Conservation (phyloP, 2,329 filamentous ascomycete genomes). For the Botrytis elliptica region DNA sequence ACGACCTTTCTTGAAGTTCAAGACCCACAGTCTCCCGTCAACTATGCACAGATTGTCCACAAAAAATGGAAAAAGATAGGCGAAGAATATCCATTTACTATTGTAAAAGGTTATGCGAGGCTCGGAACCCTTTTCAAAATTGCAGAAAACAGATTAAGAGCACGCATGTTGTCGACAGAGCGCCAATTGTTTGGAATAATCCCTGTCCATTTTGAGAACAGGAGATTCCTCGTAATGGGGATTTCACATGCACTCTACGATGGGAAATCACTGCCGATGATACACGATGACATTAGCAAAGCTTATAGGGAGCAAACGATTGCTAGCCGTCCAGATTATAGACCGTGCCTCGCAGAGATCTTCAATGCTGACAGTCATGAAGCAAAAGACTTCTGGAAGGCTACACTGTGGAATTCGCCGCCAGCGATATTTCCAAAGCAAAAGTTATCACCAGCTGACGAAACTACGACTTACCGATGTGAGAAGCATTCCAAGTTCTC, state of each 20-base stretch:
- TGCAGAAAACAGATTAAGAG: constrained; percentile 43
- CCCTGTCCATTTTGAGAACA: constrained; percentile 45
- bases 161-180: constrained; percentile 40
- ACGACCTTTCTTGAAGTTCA: constrained; percentile 70
- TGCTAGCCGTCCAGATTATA: constrained; percentile 47
- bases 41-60: constrained; percentile 57
- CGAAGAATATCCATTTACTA: too few species aligned
- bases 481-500: constrained; percentile 48
- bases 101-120: neutral
- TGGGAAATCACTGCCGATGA: constrained; percentile 74
- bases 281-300: constrained; percentile 68
- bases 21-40: constrained; percentile 53
- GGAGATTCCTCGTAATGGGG: constrained; percentile 58
- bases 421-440: constrained; percentile 43
- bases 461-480: constrained; percentile 40
- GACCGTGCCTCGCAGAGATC: constrained; percentile 52
- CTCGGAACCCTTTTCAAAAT: constrained; percentile 42
- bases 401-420: constrained; percentile 57
- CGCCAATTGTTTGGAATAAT: constrained; percentile 43
- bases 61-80: neutral
- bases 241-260: constrained; percentile 88
- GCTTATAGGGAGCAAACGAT: constrained; percentile 55
- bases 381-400: constrained; percentile 67
- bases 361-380: constrained; percentile 43
- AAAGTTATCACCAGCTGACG: constrained; percentile 22